phyloP scores from a whole-genome alignment of 768 basidiomycete genomes.

The Suillus clintonianus region DNA sequence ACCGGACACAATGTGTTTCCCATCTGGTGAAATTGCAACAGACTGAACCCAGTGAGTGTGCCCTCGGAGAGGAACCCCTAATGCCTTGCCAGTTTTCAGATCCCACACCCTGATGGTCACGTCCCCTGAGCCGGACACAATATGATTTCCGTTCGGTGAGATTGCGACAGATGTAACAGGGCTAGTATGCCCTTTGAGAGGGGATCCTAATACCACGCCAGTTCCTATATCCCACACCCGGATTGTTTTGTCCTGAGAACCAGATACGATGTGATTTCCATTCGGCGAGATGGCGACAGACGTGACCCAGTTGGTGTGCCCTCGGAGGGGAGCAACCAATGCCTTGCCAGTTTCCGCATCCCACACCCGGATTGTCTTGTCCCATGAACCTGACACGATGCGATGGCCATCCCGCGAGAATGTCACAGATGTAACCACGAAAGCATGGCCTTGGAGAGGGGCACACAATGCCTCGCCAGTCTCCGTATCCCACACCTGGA shows the following conservation, averaged over 20 bases:
- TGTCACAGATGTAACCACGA: background rate
- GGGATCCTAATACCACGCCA: background rate
- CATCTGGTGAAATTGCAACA: background rate
- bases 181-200: background rate
- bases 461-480: background rate
- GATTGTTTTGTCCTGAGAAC: conserved; percentile 13
- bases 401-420: background rate
- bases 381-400: conserved; percentile 9
- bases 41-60: background rate
- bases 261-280: conserved; percentile 9
- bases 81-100: background rate
- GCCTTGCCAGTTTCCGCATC: conserved; percentile 16
- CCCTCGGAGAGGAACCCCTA: background rate
- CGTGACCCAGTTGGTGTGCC: background rate
- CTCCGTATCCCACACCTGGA: conserved; percentile 5
- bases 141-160: conserved; percentile 22
- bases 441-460: background rate
- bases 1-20: conserved; percentile 6
- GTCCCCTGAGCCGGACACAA: conserved; percentile 21
- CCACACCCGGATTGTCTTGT: conserved; percentile 12
- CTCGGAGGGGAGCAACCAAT: conserved; percentile 15
- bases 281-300: conserved; percentile 5
- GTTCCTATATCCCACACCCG: conserved; percentile 10
- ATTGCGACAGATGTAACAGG: conserved; percentile 19
- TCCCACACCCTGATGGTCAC: background rate